phyloP scores from a whole-genome alignment of 1,139 yeast genomes.

The Sugiyamaella xylanicola region DNA sequence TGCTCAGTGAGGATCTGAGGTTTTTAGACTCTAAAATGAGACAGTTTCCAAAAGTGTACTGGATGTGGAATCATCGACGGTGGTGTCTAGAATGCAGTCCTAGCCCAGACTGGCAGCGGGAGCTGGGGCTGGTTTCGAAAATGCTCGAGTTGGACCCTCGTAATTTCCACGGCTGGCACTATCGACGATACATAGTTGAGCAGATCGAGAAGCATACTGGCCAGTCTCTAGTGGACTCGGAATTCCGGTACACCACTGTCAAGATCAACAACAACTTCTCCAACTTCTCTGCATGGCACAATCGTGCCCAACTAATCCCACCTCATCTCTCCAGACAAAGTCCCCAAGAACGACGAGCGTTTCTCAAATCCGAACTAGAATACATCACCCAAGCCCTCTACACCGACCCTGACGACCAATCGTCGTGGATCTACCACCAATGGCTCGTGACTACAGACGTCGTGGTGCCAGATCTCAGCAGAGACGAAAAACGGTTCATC shows the following conservation, averaged over 20 bases:
- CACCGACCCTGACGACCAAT: slow-evolving; percentile 92
- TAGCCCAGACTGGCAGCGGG: slow-evolving; percentile 63
- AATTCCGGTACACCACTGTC: slow-evolving; percentile 74
- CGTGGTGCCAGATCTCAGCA: slow-evolving; percentile 37
- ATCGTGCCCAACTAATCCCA: slow-evolving; percentile 71
- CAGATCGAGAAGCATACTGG: slow-evolving; percentile 48
- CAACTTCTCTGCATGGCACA: slow-evolving; percentile 96
- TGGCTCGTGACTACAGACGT: slow-evolving; percentile 73
- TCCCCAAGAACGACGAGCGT: slow-evolving; percentile 39
- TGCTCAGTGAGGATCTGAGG: slow-evolving; percentile 61
- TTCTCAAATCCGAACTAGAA: slow-evolving; percentile 61
- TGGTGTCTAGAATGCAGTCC: slow-evolving; percentile 74
- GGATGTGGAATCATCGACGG: slow-evolving; percentile 93
- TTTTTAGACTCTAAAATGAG: slow-evolving; percentile 63
- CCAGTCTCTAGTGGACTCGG: slow-evolving; percentile 42
- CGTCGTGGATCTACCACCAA: slow-evolving; percentile 84
- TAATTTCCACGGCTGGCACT: slow-evolving; percentile 96
- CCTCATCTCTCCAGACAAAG: slow-evolving; percentile 46
- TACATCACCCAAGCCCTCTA: slow-evolving; percentile 81
- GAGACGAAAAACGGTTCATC: slow-evolving; percentile 28
- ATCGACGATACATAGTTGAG: slow-evolving; percentile 70
- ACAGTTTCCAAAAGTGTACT: slow-evolving; percentile 82
- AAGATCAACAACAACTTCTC: slow-evolving; percentile 83
- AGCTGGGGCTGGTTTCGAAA: slow-evolving; percentile 67
- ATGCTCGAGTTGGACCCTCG: slow-evolving; percentile 73